A percentile compares a stretch with the other conserved stretches of the same genome.
These are phyloP conservation scores for Artemisia annua DNA, from an alignment of 129 eudicot genomes.

Conservation along the genomic window DNA sequence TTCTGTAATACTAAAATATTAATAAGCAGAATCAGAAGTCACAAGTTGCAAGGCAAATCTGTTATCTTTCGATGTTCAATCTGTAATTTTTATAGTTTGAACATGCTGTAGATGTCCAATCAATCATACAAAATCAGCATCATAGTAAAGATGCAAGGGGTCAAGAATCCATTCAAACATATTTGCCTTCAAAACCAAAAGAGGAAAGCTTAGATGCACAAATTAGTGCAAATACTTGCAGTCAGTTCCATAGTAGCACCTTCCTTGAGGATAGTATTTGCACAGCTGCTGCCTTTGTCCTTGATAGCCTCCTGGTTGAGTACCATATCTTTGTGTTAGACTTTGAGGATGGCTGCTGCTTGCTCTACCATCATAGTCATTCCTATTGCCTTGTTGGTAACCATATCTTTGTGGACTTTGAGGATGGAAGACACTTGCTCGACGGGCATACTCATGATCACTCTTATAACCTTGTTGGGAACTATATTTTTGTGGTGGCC, in stretches of 20 bases:
- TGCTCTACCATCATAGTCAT: too few species aligned
- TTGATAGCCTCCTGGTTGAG: constrained; percentile 20
- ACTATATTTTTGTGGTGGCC: constrained; percentile 11
- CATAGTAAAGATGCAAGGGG: constrained; percentile 2
- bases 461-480: constrained; percentile 2
- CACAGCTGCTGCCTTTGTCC: constrained; percentile 43
- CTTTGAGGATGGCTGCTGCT: too few species aligned
- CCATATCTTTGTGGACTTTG: too few species aligned
- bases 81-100: neutral
- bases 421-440: too few species aligned
- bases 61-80: too few species aligned
- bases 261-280: constrained; percentile 57
- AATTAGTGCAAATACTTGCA: constrained; percentile 63
- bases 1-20: too few species aligned
- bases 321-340: neutral
- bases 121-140: constrained; percentile 22
- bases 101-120: neutral
- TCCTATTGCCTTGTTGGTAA: too few species aligned
- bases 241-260: constrained; percentile 63
- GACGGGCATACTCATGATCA: too few species aligned
- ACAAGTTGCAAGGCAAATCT: neutral
- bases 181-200: neutral
- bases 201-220: neutral
- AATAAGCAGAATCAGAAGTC: neutral
- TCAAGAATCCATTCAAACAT: neutral